A percentile compares a stretch with the other conserved stretches of the same genome.
Conservation (phyloP, 2,329 filamentous ascomycete genomes). For the Aureobasidium leucospermi region DNA sequence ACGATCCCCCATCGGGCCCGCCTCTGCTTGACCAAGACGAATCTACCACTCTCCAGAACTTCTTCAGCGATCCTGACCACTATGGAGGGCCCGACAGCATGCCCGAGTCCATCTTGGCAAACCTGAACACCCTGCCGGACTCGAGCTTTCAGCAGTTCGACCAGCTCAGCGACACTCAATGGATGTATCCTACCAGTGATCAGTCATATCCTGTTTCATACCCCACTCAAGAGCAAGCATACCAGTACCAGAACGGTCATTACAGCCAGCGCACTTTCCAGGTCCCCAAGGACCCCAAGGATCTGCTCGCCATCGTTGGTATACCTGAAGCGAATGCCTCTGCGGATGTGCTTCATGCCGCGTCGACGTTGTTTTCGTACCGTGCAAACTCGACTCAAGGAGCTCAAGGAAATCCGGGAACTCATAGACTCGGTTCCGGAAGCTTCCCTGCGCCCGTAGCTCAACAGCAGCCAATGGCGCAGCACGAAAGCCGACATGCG, state of each 20-base stretch:
- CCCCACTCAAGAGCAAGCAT: background rate
- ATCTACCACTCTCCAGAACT: slow-evolving; percentile 11
- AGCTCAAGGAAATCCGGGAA: no score
- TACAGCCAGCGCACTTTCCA: background rate
- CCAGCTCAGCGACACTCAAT: slow-evolving; percentile 3
- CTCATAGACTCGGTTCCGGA: background rate
- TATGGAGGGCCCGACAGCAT: background rate
- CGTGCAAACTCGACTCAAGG: slow-evolving; percentile 1
- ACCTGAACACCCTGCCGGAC: slow-evolving; percentile 1
- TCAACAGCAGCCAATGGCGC: background rate
- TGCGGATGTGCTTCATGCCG: slow-evolving; percentile 10
- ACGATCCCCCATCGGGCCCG: slow-evolving; percentile 4
- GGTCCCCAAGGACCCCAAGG: background rate
- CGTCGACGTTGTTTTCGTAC: slow-evolving; percentile 8
- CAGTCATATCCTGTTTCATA: background rate
- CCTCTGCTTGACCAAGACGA: slow-evolving; percentile 13
- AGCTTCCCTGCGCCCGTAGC: background rate
- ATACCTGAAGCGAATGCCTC: background rate
- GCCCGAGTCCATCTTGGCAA: background rate
- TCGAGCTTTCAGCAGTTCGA: background rate
- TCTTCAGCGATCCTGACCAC: slow-evolving; percentile 15
- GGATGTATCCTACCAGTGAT: slow-evolving; percentile 1
- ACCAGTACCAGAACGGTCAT: background rate
- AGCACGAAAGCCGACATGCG: background rate
- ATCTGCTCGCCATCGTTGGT: slow-evolving; percentile 3